Conservation (phyloP, 164 flowering plant species). For the Echeveria elegans region DNA sequence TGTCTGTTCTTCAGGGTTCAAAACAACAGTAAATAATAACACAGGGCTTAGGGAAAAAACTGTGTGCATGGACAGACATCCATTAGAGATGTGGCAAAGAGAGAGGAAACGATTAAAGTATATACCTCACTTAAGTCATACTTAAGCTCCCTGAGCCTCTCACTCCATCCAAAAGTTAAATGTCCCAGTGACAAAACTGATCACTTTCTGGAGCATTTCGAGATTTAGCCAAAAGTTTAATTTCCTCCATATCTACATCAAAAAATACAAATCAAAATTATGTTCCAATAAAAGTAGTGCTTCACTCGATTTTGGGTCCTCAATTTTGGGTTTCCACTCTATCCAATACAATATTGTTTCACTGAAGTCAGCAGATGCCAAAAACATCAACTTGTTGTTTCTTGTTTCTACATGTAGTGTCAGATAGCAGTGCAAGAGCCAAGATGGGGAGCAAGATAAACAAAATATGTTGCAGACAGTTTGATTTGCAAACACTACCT, state of each 20-base stretch:
- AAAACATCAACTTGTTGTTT: too few relatives aligned
- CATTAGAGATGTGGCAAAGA: too few relatives aligned
- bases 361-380: neutral
- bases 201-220: constrained; percentile 72
- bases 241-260: constrained; percentile 70
- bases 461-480: neutral
- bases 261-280: too few relatives aligned
- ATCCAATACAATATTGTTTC: neutral
- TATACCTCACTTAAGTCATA: constrained; percentile 90
- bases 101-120: too few relatives aligned
- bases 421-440: neutral
- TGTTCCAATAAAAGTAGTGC: too few relatives aligned
- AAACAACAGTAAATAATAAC: neutral
- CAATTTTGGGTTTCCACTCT: too few relatives aligned
- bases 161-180: constrained; percentile 88
- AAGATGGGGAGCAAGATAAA: neutral
- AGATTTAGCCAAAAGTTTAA: constrained; percentile 42
- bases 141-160: constrained; percentile 91
- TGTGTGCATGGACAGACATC: too few relatives aligned
- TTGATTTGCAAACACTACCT: constrained; percentile 32
- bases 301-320: too few relatives aligned
- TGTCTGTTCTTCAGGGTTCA: neutral
- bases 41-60: neutral
- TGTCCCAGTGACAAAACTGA: constrained; percentile 77
- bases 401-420: too few relatives aligned